These are phyloP conservation scores for Sporothrix pseudoabietina DNA, from an alignment of 2,329 filamentous ascomycete genomes.

Conservation along the genomic window DNA sequence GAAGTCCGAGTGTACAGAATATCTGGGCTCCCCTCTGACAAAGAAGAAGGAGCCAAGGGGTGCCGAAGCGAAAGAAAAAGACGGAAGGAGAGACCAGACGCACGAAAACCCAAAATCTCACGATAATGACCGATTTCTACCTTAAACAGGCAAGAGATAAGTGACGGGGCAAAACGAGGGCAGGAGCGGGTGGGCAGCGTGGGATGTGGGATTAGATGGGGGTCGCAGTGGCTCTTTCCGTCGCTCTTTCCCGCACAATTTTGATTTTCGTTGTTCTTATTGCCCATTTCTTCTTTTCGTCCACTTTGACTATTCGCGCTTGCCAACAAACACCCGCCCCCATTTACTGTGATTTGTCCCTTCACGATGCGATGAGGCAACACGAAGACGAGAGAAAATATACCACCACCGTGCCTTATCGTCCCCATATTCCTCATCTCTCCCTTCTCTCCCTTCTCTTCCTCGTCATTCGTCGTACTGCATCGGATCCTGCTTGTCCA, in stretches of 20 bases:
- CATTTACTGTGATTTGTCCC: slow-evolving; percentile 2
- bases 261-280: not conserved
- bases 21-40: not conserved
- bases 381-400: not conserved
- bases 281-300: not conserved
- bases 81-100: not conserved
- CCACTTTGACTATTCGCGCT: not conserved
- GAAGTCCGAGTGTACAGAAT: not conserved
- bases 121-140: slow-evolving; percentile 15
- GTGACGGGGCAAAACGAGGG: not conserved
- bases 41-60: not conserved
- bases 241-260: not conserved
- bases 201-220: slow-evolving; percentile 13
- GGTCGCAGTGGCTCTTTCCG: not conserved
- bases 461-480: not conserved
- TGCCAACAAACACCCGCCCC: slow-evolving; percentile 4
- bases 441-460: not conserved
- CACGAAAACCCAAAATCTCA: slow-evolving; percentile 12
- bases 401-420: not conserved
- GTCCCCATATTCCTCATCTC: not conserved
- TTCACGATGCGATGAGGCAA: slow-evolving; percentile 24
- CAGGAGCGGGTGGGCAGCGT: slow-evolving; percentile 16
- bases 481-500: not conserved
- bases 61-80: not conserved
- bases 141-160: slow-evolving; percentile 15